Percentiles rank a stretch among this genome's conserved stretches.
Evolutionary conservation across 768 basidiomycete species (phyloP).

Genomic region (Hemileccinum impolitum): DNA sequence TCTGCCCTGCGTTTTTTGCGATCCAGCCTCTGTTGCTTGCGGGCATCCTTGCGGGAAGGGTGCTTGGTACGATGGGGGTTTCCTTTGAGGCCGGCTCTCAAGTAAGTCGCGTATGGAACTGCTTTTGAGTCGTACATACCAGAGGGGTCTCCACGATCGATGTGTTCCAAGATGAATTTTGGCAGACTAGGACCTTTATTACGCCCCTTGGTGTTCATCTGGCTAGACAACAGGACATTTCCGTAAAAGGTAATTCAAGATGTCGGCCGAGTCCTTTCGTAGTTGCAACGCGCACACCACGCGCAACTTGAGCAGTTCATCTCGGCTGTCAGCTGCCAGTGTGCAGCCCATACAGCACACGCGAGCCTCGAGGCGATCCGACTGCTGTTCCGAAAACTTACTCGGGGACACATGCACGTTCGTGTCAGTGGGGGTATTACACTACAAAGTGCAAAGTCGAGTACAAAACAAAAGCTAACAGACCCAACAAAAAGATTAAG

Average conservation of each 20-base stretch:
- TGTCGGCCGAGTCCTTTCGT: too few species aligned
- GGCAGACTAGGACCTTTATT: constrained; percentile 24
- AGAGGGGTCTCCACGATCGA: constrained; percentile 10
- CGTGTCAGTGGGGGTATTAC: constrained; percentile 1
- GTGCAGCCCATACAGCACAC: too few species aligned
- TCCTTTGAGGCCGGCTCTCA: not conserved
- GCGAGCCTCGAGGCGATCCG: not conserved
- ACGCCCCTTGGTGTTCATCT: constrained; percentile 15
- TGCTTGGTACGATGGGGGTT: constrained; percentile 10
- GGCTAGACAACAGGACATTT: not conserved
- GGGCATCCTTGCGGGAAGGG: constrained; percentile 54
- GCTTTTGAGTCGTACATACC: constrained; percentile 7
- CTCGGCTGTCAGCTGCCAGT: not conserved
- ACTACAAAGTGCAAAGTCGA: not conserved
- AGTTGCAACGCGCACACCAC: constrained; percentile 3
- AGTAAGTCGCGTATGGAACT: too few species aligned
- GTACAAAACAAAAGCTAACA: constrained; percentile 6
- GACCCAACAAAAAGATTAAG: constrained; percentile 5
- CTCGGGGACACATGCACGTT: too few species aligned
- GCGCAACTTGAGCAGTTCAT: not conserved
- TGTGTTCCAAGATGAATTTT: constrained; percentile 26
- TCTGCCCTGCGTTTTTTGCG: constrained; percentile 63
- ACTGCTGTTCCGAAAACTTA: too few species aligned
- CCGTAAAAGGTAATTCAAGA: not conserved
- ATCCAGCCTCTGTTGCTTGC: constrained; percentile 58